Base-by-base conservation (phyloP, 2,329 filamentous ascomycete genomes). In the Venturia oleaginea region DNA sequence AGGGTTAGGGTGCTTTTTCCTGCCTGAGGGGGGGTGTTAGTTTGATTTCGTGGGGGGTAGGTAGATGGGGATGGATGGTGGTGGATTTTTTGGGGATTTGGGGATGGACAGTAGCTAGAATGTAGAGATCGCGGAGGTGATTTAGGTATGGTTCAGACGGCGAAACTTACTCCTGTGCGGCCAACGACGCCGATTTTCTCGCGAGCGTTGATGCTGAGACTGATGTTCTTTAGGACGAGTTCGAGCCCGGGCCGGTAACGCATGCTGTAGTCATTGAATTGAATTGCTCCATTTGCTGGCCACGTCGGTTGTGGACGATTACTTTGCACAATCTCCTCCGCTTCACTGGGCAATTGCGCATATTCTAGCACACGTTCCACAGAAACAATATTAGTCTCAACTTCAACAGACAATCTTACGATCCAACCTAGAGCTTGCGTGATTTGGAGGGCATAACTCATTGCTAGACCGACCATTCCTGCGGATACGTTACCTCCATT, bases 151-250 rank as follows among this genome's bases (percentile, higher is more conserved):
- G n/a, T 4, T 4, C 2, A n/a, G 7, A 46, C n/a, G 1, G 10
- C 6, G 8, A 11, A 6, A 51, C 22, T 30, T 17, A 51, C 92
- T 63, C 92, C 92, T 0, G 92, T 96, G 59, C 92, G 87, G 64
- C 92, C 92, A 55, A 96, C 92, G n/a, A 96, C 91, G 67, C 92
- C 92, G 73, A 96, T 92, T 81, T 96, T 96, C 79, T 96, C 92
- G 72, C 91, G 90, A 8, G 91, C 87, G 78, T 93, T 92, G 79
- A 97, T 93, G 74, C 90, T 86, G 8, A 97, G 80, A 71, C 83
- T 91, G 76, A 97, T 85, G 72, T 95, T 87, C 80, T 92, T 95
- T 67, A 97, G 82, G 66, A 96, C 91, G 65, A 94, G 82, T 71
- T 95, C 91, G 59, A 96, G 81, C 2, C 89, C 91, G 69, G 89